These are phyloP conservation scores for Ogataea glucozyma DNA, from an alignment of 805 yeast genomes.

Conservation along the genomic window DNA sequence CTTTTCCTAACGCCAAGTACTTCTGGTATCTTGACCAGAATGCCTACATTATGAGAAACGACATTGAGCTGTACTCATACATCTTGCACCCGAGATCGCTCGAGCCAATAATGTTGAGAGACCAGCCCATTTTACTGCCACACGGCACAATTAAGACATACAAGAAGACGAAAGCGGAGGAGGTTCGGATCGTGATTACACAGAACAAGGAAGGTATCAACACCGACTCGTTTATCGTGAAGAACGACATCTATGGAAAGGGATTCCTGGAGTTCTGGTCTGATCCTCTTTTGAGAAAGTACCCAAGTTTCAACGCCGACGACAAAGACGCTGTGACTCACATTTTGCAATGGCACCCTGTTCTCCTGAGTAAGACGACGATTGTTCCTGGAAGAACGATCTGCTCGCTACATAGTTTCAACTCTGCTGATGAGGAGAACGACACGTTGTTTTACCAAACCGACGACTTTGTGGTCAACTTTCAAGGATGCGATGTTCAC, in stretches of 20 bases:
- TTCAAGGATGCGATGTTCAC: conserved; percentile 55
- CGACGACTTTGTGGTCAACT: conserved; percentile 69
- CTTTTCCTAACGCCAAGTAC: conserved; percentile 88
- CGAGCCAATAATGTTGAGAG: conserved; percentile 62
- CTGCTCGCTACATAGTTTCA: conserved; percentile 42
- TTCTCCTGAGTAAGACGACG: conserved; percentile 67
- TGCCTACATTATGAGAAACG: conserved; percentile 72
- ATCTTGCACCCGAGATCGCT: conserved; percentile 62
- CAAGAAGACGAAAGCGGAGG: conserved; percentile 53
- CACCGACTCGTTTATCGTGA: conserved; percentile 69
- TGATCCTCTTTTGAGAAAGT: conserved; percentile 69
- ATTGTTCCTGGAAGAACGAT: conserved; percentile 66
- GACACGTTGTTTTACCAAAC: conserved; percentile 52
- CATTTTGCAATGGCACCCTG: conserved; percentile 93
- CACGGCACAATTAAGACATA: conserved; percentile 69
- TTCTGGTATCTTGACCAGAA: conserved; percentile 86
- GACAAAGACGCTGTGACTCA: conserved; percentile 80
- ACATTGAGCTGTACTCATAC: conserved; percentile 58
- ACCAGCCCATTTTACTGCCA: conserved; percentile 73
- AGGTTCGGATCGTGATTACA: conserved; percentile 62
- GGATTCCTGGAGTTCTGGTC: conserved; percentile 78
- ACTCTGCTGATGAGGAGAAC: conserved; percentile 38
- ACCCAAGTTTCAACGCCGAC: conserved; percentile 57
- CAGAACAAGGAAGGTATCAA: conserved; percentile 67
- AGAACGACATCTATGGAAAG: conserved; percentile 63